phyloP scores from a whole-genome alignment of 2,329 filamentous ascomycete species.

The Stachybotrys elegans region DNA sequence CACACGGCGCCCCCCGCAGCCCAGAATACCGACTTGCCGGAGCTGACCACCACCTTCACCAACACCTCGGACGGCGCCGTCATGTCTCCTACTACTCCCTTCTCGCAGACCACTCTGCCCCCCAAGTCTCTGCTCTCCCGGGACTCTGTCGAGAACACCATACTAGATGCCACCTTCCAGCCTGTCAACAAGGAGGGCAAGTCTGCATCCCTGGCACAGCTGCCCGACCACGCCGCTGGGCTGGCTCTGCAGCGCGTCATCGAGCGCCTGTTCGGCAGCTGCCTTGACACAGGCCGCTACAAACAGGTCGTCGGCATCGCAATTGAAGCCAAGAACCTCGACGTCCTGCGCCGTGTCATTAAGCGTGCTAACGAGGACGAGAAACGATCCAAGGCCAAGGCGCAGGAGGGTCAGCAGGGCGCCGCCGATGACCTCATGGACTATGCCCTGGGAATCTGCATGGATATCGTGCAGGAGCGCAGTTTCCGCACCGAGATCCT shows the following conservation, averaged over 20 bases:
- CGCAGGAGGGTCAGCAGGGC: slow-evolving; percentile 42
- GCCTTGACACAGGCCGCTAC: slow-evolving; percentile 80
- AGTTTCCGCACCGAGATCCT: slow-evolving; percentile 79
- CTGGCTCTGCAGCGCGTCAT: slow-evolving; percentile 78
- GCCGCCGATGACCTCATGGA: slow-evolving; percentile 92
- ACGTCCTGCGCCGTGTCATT: slow-evolving; percentile 81
- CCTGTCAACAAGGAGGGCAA: slow-evolving; percentile 47
- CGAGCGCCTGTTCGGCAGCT: slow-evolving; percentile 85
- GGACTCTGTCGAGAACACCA: slow-evolving; percentile 60
- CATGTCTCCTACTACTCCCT: slow-evolving; percentile 87
- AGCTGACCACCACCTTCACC: slow-evolving; percentile 76
- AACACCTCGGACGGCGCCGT: slow-evolving; percentile 65
- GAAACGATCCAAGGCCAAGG: slow-evolving; percentile 59
- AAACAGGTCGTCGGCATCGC: slow-evolving; percentile 96
- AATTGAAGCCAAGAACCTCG: slow-evolving; percentile 87
- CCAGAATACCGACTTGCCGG: slow-evolving; percentile 50
- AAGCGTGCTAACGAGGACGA: slow-evolving; percentile 84
- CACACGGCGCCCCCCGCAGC: slow-evolving; percentile 38
- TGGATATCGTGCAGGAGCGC: slow-evolving; percentile 95
- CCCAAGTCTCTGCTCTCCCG: slow-evolving; percentile 94
- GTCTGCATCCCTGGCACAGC: slow-evolving; percentile 59
- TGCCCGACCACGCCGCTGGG: slow-evolving; percentile 65
- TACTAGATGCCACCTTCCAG: slow-evolving; percentile 54
- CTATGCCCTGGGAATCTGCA: slow-evolving; percentile 91
- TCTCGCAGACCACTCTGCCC: slow-evolving; percentile 87